Conservation (phyloP, 768 basidiomycete species). For the Mycena olivaceomarginata region DNA sequence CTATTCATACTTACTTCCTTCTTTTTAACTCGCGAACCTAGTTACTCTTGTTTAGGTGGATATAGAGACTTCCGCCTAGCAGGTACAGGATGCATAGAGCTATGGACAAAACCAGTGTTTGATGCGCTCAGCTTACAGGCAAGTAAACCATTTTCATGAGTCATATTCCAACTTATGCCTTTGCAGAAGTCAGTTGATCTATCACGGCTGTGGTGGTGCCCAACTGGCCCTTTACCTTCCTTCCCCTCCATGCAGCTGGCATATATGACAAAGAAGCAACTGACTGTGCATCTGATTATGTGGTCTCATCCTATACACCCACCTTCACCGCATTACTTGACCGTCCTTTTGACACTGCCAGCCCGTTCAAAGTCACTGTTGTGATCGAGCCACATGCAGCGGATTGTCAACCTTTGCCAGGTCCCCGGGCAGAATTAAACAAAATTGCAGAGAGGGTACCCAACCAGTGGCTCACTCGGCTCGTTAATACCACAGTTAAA, state of each 20-base stretch:
- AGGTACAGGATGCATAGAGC: too few relatives aligned
- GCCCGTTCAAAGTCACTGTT: not conserved
- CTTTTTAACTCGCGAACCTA: too few relatives aligned
- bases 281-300: not conserved
- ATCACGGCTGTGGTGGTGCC: slow-evolving; percentile 1
- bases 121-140: too few relatives aligned
- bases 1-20: too few relatives aligned
- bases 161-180: not conserved
- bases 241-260: not conserved
- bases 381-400: not conserved
- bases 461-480: too few relatives aligned
- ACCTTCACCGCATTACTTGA: too few relatives aligned
- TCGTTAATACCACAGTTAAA: not conserved
- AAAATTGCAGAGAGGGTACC: not conserved
- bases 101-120: too few relatives aligned
- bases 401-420: not conserved
- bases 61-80: too few relatives aligned
- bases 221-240: not conserved
- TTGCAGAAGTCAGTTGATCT: not conserved
- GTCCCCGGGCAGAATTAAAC: not conserved
- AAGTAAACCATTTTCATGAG: not conserved
- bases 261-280: not conserved
- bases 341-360: not conserved
- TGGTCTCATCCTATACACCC: not conserved
- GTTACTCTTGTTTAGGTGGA: too few relatives aligned